These are phyloP conservation scores for Wickerhamiella vanderwaltii DNA, from an alignment of 805 yeast species.

Conservation along the genomic window DNA sequence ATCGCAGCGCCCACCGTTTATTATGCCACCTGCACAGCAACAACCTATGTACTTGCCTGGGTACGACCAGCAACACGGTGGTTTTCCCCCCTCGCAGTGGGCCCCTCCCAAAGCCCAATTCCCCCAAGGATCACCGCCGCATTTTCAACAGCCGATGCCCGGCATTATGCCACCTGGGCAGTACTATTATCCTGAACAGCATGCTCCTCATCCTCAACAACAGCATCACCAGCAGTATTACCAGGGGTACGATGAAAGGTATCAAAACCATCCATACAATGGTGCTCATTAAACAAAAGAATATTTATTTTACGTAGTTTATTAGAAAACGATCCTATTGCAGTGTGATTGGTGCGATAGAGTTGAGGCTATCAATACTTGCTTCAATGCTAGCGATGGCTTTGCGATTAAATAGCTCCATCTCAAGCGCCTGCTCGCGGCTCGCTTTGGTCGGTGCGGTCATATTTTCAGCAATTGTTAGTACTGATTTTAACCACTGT, in stretches of 20 bases:
- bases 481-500: neutral
- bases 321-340: no score
- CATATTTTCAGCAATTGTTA: neutral
- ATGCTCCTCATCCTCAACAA: neutral
- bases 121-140: neutral
- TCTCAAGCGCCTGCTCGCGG: neutral
- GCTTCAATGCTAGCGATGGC: neutral
- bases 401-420: neutral
- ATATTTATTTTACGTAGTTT: conserved; percentile 4
- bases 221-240: conserved; percentile 1
- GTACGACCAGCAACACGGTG: conserved; percentile 7
- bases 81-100: conserved; percentile 4
- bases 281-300: no score
- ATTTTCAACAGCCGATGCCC: conserved; percentile 1
- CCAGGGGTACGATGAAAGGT: neutral
- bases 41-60: conserved; percentile 7
- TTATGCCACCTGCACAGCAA: neutral
- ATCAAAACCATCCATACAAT: no score
- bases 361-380: neutral
- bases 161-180: conserved; percentile 1
- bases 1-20: no score
- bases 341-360: no score
- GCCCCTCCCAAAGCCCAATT: neutral
- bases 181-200: conserved; percentile 1
- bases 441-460: neutral